Conservation (phyloP, 768 basidiomycete species). For the Gymnopilus dilepis region DNA sequence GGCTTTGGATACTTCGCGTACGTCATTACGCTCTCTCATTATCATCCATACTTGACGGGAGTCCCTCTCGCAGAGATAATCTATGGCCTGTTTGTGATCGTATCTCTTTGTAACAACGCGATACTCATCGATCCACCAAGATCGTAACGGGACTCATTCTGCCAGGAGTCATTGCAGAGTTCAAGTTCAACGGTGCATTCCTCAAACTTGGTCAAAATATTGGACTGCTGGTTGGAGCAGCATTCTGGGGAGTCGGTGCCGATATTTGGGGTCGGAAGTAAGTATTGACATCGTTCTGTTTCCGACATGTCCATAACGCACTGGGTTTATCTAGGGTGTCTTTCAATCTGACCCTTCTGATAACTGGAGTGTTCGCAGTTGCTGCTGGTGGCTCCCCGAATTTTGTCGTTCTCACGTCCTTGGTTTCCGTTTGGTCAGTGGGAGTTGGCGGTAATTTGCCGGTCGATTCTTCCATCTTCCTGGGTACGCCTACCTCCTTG, state of each 20-base stretch:
- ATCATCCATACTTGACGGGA: neutral
- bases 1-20: slow-evolving; percentile 40
- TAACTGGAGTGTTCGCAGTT: slow-evolving; percentile 67
- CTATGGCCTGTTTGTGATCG: slow-evolving; percentile 32
- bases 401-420: slow-evolving; percentile 50
- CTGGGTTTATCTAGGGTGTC: slow-evolving; percentile 47
- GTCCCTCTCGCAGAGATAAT: slow-evolving; percentile 29
- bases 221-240: slow-evolving; percentile 71
- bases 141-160: slow-evolving; percentile 53
- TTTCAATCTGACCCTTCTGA: slow-evolving; percentile 72
- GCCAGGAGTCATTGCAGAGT: slow-evolving; percentile 67
- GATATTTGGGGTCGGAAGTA: slow-evolving; percentile 77
- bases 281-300: neutral
- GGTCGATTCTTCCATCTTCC: slow-evolving; percentile 77
- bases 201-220: slow-evolving; percentile 75
- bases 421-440: slow-evolving; percentile 63
- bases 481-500: slow-evolving; percentile 47
- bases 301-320: neutral
- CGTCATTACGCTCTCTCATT: neutral
- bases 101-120: no score
- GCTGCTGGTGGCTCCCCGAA: slow-evolving; percentile 66
- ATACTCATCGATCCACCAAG: no score
- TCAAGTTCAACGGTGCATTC: slow-evolving; percentile 62
- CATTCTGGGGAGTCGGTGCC: slow-evolving; percentile 69
- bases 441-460: slow-evolving; percentile 74